These are phyloP conservation scores for Sclerotinia borealis DNA, from an alignment of 2,329 filamentous ascomycete species.

Conservation along the genomic window DNA sequence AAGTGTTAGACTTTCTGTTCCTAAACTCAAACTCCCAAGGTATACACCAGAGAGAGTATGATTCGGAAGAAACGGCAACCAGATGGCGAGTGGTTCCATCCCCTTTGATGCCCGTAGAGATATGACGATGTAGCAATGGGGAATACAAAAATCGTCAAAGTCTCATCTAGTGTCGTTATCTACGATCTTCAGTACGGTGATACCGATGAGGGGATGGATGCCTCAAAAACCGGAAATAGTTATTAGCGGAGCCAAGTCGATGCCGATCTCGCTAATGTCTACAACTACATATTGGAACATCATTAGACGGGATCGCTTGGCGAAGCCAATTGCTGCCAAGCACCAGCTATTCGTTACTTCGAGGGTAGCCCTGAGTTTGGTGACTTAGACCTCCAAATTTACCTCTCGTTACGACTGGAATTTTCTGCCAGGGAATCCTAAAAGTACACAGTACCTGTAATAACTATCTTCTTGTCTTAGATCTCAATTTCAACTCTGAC, in stretches of 20 bases:
- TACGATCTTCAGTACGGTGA: background rate
- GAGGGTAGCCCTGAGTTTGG: background rate
- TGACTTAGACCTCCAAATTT: too few species aligned
- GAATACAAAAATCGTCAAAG: background rate
- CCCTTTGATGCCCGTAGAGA: too few species aligned
- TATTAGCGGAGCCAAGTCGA: background rate
- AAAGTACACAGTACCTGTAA: background rate
- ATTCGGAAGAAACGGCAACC: background rate
- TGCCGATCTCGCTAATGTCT: background rate
- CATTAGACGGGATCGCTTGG: too few species aligned
- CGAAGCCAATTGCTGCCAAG: background rate
- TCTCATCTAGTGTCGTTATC: background rate
- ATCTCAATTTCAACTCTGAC: background rate
- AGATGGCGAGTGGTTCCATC: background rate
- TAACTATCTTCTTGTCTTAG: background rate
- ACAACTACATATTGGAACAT: too few species aligned
- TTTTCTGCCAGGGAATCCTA: background rate
- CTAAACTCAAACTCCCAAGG: background rate
- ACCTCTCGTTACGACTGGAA: background rate
- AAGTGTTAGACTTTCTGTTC: background rate
- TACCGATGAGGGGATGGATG: background rate
- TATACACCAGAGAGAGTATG: background rate
- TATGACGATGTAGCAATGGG: background rate
- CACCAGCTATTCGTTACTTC: background rate
- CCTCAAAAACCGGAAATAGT: background rate